Evolutionary conservation across 306 rosid species (phyloP), one percentile per base, ranked within the genome.

Genomic region (Amphicarpaea edgeworthii): DNA sequence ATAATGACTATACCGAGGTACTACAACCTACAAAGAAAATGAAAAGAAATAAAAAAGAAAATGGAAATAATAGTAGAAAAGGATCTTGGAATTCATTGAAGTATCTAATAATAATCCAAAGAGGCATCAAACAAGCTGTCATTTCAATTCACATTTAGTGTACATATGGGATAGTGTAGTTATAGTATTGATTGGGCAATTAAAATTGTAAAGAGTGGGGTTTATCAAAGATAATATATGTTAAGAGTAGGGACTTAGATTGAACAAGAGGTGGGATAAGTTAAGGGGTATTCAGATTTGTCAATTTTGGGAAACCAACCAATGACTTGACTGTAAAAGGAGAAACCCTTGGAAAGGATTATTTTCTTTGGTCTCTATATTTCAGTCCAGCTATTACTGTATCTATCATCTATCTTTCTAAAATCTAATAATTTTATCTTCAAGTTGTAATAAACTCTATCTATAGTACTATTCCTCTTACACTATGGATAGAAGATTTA

Each of bases 1-100:
- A 75, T 95, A 95, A 79, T 83, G 46, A 51, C 88, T 88, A 73
- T 95, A 95, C 12, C 64, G 84, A 71, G 99, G 99, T 62, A 66
- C 87, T 72, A 89, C 92, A 85, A 95, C 93, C 99, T 95, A 70
- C 47, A 73, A 49, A 77, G 68, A 19, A 47, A 78, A 75, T 37
- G 32, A 70, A 84, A 84, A 75, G 47, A 63, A 46, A 15, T 15
- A 67, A 41, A 34, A 34, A 66, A 34, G 77, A 55, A 41, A 74
- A 53, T 20, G 37, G 45, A 38, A 50, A 61, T 59, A 49, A 51
- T 26, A 30, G 34, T 5, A 55, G 46, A 41, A 51, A 77, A 19
- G 45, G 42, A 57, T 64, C 59, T 50, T 58, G 19, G 63, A 50
- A 21, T 64, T 16, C 38, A 78, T 32, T 11, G 7, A 57, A 16